Evolutionary conservation across 1,284 basidiomycete genomes (phyloP), one percentile per base, ranked within the genome.

Genomic region (Porphyrellus sp.): DNA sequence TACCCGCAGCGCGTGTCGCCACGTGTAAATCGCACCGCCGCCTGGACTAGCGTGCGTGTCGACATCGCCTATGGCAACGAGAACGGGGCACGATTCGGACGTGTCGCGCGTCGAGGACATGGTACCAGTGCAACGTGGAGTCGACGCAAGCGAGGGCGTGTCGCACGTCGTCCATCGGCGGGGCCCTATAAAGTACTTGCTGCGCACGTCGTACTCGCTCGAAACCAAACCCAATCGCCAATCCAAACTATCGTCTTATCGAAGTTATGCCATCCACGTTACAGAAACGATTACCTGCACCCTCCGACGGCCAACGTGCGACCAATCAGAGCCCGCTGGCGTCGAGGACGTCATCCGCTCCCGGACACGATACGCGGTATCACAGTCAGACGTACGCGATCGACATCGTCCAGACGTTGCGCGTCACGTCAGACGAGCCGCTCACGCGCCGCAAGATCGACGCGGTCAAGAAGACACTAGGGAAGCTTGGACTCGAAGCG

Each of bases 351-450:
- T 12, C 46, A 3, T 41, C 56, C 30, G 24, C 54, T 16, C 21
- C 38, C 6, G 45, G 30, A 28, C 21, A 20, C 24, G 47, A 49
- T 8, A 6, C 49, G 23, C 34, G 41, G 37, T 42, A 39, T 2
- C 44, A 50, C 2, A 61, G 45, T 8, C 50, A 57, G 21, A 56
- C 64, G 35, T 63, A 67, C 46, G 52, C 65, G 53, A 56, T 70
- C 52, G 68, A 68, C 46, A 56, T 69, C 51, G 63, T 70, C 25
- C 62, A 67, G 59, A 67, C 51, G 41, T 18, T 69, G 59, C 65
- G 57, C 28, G 54, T 70, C 37, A 56, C 54, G 44, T 68, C 66
- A 28, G 53, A 58, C 51, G 63, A 60, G 42, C 69, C 58, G 24
- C 61, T 69, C 45, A 66, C 63, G 42, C 56, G 49, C 38, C 59